A percentile compares a stretch with the other conserved stretches of the same genome.
phyloP scores from a whole-genome alignment of 2,329 filamentous ascomycete genomes.

The Thielaviopsis populi region DNA sequence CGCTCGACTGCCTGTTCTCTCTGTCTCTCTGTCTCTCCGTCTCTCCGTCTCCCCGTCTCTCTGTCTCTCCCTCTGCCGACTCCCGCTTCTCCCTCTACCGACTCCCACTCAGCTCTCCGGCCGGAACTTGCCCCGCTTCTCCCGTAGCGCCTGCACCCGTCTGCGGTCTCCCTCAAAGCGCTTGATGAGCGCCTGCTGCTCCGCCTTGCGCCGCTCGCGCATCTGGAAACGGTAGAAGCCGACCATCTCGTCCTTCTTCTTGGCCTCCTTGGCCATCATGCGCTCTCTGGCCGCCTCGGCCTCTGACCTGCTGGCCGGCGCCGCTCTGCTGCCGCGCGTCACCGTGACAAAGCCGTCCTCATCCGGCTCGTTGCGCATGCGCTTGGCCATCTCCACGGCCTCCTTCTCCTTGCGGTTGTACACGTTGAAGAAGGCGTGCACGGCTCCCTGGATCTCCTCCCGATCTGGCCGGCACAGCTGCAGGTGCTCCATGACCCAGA shows the following conservation, averaged over 20 bases:
- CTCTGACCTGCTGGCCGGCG: conserved; percentile 60
- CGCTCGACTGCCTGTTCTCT: neutral
- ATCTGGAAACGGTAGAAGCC: conserved; percentile 79
- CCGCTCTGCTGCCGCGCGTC: conserved; percentile 56
- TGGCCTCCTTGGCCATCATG: conserved; percentile 47
- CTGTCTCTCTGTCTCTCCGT: neutral
- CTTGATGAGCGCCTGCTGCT: conserved; percentile 51
- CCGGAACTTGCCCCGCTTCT: conserved; percentile 47
- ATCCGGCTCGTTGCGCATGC: conserved; percentile 64
- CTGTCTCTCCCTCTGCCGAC: conserved; percentile 31
- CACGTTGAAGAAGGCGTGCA: conserved; percentile 76
- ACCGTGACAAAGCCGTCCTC: conserved; percentile 95
- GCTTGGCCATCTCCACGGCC: conserved; percentile 45
- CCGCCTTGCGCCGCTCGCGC: conserved; percentile 61
- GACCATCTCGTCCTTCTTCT: conserved; percentile 47
- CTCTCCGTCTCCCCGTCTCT: neutral
- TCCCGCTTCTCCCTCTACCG: neutral
- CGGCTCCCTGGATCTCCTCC: conserved; percentile 47
- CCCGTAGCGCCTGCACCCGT: conserved; percentile 57
- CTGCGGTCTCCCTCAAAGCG: conserved; percentile 62
- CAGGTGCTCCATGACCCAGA: conserved; percentile 50
- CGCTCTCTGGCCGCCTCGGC: conserved; percentile 44
- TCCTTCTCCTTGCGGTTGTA: conserved; percentile 58
- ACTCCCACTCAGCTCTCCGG: conserved; percentile 29
- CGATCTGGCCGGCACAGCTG: conserved; percentile 56